phyloP scores from a whole-genome alignment of 1,139 yeast species.

The Lodderomyces beijingensis region DNA sequence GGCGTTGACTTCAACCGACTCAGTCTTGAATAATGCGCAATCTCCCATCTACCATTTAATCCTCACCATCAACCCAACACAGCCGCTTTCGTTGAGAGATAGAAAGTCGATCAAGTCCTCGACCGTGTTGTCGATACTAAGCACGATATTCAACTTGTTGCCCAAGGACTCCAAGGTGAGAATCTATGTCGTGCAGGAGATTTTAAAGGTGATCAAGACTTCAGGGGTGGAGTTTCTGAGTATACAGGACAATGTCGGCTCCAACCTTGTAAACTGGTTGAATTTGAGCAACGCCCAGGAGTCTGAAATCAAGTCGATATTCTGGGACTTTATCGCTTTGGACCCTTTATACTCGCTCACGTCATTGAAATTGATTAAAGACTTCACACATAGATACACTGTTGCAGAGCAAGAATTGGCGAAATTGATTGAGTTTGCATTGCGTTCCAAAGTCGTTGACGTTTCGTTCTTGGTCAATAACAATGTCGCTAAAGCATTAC shows the following conservation, averaged over 20 bases:
- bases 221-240: constrained; percentile 32
- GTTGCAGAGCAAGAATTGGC: constrained; percentile 28
- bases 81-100: constrained; percentile 44
- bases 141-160: constrained; percentile 42
- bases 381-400: constrained; percentile 27
- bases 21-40: constrained; percentile 23
- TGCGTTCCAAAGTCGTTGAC: constrained; percentile 39
- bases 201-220: constrained; percentile 29
- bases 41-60: constrained; percentile 30
- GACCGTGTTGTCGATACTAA: constrained; percentile 39
- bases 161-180: constrained; percentile 33
- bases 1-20: constrained; percentile 24
- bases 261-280: constrained; percentile 37
- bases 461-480: constrained; percentile 42
- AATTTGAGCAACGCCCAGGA: constrained; percentile 26
- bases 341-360: constrained; percentile 26
- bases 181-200: constrained; percentile 28
- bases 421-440: constrained; percentile 33
- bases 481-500: constrained; percentile 34
- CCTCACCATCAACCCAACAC: constrained; percentile 31
- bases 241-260: constrained; percentile 34
- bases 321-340: constrained; percentile 39
- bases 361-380: constrained; percentile 35
- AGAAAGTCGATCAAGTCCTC: constrained; percentile 44
- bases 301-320: constrained; percentile 24